Percentiles rank a stretch among this genome's conserved stretches.
phyloP scores from a whole-genome alignment of 108 stramenopile genomes.

The Skeletonema costatum region DNA sequence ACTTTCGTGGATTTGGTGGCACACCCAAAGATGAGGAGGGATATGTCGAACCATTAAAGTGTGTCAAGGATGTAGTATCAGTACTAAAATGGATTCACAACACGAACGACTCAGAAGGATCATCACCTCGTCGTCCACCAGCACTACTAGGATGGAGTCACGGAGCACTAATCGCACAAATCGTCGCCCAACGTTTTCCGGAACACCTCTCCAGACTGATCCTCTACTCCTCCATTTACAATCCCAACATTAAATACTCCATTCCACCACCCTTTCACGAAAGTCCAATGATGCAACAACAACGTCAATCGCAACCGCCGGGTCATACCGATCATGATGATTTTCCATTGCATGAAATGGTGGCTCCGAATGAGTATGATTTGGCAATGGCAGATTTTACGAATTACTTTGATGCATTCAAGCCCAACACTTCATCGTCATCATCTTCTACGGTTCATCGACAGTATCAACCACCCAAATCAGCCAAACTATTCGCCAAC shows the following conservation, averaged over 20 bases:
- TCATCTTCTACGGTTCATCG: background rate
- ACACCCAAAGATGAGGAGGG: constrained; percentile 69
- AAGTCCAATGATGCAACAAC: background rate
- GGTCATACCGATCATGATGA: constrained; percentile 30
- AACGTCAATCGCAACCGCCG: background rate
- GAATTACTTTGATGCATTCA: constrained; percentile 25
- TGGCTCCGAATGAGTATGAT: constrained; percentile 64
- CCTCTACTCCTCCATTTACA: constrained; percentile 86
- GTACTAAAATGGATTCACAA: constrained; percentile 76
- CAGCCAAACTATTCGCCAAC: constrained; percentile 68
- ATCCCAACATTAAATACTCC: constrained; percentile 55
- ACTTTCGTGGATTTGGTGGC: constrained; percentile 91
- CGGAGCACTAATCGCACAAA: constrained; percentile 86
- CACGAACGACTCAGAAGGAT: background rate
- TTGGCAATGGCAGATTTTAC: constrained; percentile 90
- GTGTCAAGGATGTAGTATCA: constrained; percentile 75
- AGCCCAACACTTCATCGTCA: background rate
- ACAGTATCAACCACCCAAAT: constrained; percentile 46
- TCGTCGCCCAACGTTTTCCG: constrained; percentile 66
- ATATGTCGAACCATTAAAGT: constrained; percentile 70
- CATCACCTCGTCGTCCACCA: background rate
- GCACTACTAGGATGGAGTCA: constrained; percentile 85
- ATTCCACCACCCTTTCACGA: constrained; percentile 30
- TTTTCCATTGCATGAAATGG: constrained; percentile 38
- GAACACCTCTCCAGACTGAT: constrained; percentile 67